Evolutionary conservation across 805 yeast species (phyloP).

Genomic region (Jamesozyma piceae): DNA sequence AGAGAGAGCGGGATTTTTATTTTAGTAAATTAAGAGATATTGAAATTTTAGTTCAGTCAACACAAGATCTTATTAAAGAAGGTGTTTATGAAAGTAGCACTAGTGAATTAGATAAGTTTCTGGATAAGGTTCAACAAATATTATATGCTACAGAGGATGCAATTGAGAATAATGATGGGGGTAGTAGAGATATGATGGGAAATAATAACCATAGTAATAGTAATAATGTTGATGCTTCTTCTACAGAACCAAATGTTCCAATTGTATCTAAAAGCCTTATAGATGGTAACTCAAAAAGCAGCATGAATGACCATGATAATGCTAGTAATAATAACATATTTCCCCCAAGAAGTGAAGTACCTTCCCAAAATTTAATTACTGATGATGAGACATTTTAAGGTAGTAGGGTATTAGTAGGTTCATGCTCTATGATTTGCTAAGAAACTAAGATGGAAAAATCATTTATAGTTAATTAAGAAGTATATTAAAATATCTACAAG

Average conservation of each 20-base stretch:
- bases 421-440: too few species aligned
- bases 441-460: too few species aligned
- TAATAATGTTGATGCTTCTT: neutral
- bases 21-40: conserved; percentile 82
- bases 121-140: conserved; percentile 62
- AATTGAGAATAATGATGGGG: conserved; percentile 47
- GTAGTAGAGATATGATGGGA: conserved; percentile 1
- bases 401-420: too few species aligned
- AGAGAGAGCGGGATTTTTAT: conserved; percentile 82
- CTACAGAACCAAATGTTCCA: neutral
- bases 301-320: neutral
- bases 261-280: neutral
- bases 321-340: too few species aligned
- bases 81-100: conserved; percentile 30
- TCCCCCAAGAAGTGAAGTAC: neutral
- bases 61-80: conserved; percentile 43
- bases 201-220: conserved; percentile 2
- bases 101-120: conserved; percentile 33
- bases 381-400: conserved; percentile 29
- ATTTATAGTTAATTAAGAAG: neutral
- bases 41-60: conserved; percentile 66
- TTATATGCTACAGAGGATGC: conserved; percentile 80
- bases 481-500: conserved; percentile 5
- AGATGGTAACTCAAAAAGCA: neutral
- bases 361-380: conserved; percentile 25